phyloP scores from a whole-genome alignment of 192 early-diverging fungal species.

The Coemansia sp. region DNA sequence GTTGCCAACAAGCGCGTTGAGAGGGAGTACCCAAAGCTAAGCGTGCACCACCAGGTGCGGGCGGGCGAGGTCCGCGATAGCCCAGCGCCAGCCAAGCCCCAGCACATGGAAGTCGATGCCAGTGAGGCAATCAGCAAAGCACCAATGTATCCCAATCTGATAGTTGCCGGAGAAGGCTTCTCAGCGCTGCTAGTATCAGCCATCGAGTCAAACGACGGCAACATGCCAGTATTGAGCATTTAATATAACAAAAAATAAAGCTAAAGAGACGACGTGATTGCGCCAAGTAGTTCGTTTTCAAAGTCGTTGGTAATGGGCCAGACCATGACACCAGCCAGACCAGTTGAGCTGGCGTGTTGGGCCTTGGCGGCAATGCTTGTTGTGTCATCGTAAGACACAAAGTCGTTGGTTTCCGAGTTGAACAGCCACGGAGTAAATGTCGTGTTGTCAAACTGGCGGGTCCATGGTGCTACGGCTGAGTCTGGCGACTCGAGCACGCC shows the following conservation, averaged over 20 bases:
- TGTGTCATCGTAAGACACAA: conserved; percentile 70
- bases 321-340: conserved; percentile 70
- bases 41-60: conserved; percentile 8
- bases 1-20: conserved; percentile 1
- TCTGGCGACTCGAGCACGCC: conserved; percentile 46
- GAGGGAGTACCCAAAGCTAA: neutral
- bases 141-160: conserved; percentile 13
- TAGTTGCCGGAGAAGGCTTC: conserved; percentile 16
- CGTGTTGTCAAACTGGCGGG: conserved; percentile 59
- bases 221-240: conserved; percentile 27
- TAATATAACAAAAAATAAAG: conserved; percentile 5
- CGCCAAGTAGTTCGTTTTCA: conserved; percentile 54
- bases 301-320: conserved; percentile 70
- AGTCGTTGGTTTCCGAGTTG: conserved; percentile 57
- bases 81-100: neutral
- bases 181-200: conserved; percentile 30
- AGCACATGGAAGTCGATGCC: neutral
- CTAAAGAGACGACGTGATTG: conserved; percentile 8
- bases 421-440: conserved; percentile 73
- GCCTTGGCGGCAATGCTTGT: conserved; percentile 56
- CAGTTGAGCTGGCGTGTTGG: conserved; percentile 36
- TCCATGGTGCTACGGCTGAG: conserved; percentile 59
- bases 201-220: conserved; percentile 21
- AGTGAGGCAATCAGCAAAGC: conserved; percentile 18
- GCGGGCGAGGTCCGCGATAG: neutral